Conservation (phyloP, 2,329 filamentous ascomycete genomes). For the Cytospora leucostoma region DNA sequence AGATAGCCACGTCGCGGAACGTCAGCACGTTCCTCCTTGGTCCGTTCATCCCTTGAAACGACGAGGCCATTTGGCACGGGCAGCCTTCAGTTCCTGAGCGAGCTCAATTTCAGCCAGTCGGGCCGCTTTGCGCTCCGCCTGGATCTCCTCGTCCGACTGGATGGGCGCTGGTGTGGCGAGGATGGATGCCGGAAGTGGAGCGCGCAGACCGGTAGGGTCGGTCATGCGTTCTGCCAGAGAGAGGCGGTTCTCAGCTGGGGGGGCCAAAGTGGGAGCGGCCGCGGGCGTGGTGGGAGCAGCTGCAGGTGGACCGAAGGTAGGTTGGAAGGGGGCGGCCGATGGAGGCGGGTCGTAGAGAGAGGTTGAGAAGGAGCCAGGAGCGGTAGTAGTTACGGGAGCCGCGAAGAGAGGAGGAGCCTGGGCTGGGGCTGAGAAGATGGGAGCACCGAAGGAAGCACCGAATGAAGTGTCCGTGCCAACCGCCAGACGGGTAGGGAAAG, state of each 20-base stretch:
- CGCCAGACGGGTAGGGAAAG: no score
- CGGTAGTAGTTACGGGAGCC: not conserved
- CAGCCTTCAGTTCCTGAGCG: not conserved
- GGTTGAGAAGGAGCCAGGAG: not conserved
- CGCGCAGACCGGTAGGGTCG: slow-evolving; percentile 1
- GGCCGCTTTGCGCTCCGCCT: not conserved
- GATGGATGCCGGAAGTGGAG: not conserved
- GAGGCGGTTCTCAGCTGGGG: not conserved
- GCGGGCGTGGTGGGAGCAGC: not conserved
- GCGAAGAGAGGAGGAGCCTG: not conserved
- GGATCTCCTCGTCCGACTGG: not conserved
- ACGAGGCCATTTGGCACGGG: not conserved
- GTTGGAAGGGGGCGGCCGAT: not conserved
- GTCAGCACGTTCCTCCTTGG: not conserved
- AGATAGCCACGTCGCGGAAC: not conserved
- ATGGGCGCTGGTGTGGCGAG: not conserved
- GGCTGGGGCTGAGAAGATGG: not conserved
- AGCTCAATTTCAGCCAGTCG: not conserved
- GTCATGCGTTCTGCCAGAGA: slow-evolving; percentile 1
- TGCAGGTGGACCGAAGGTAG: not conserved
- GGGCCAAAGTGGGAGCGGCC: not conserved
- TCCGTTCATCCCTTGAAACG: not conserved
- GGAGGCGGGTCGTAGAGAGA: slow-evolving; percentile 5
- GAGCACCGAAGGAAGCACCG: not conserved
- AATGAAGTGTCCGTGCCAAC: not conserved